Evolutionary conservation across 2,329 filamentous ascomycete species (phyloP).

Genomic region (Coniochaeta prunicola): DNA sequence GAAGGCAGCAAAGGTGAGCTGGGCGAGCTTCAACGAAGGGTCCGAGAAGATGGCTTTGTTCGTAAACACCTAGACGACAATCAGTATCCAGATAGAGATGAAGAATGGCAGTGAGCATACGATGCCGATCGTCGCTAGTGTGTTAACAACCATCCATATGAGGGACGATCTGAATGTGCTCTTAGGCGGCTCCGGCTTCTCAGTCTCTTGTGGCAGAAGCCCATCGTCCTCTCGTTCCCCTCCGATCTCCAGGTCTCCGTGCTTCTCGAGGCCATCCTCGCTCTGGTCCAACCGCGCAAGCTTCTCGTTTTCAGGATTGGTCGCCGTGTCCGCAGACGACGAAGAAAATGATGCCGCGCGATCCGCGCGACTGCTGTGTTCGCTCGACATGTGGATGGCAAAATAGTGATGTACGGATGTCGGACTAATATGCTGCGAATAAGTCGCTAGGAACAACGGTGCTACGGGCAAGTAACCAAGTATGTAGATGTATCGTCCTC

Average conservation of each 20-base stretch:
- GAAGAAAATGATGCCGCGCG: slow-evolving; percentile 22
- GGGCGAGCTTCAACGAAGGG: slow-evolving; percentile 50
- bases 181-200: slow-evolving; percentile 25
- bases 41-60: slow-evolving; percentile 65
- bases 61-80: slow-evolving; percentile 49
- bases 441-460: not conserved
- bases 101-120: slow-evolving; percentile 27
- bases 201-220: slow-evolving; percentile 26
- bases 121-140: slow-evolving; percentile 55
- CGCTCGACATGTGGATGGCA: slow-evolving; percentile 14
- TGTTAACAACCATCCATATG: slow-evolving; percentile 55
- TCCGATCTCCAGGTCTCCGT: slow-evolving; percentile 28
- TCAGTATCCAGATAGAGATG: slow-evolving; percentile 7
- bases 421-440: not conserved
- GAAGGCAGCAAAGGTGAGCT: slow-evolving; percentile 60
- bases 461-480: not conserved
- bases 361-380: slow-evolving; percentile 14
- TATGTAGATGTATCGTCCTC: not conserved
- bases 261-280: slow-evolving; percentile 23
- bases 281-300: slow-evolving; percentile 18
- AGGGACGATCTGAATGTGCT: slow-evolving; percentile 29
- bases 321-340: slow-evolving; percentile 24
- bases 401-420: not conserved
- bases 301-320: slow-evolving; percentile 26
- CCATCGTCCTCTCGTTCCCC: slow-evolving; percentile 33